Evolutionary conservation across 495 filamentous ascomycete genomes (phyloP).

Genomic region (Penicillium ochrochloron): DNA sequence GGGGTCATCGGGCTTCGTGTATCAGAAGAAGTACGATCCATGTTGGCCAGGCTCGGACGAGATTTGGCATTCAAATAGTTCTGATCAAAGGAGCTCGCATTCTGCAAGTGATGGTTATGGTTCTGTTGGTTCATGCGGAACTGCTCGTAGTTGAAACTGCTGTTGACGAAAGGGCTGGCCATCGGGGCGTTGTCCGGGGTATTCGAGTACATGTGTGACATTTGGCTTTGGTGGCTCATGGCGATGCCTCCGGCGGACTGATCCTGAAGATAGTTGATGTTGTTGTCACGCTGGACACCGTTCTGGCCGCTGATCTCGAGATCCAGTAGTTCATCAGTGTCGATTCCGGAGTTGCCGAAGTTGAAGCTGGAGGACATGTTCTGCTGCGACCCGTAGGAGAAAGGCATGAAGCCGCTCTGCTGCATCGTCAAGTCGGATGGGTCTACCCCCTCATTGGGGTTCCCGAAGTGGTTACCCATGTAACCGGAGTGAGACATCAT

Average conservation of each 20-base stretch:
- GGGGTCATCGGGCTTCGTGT: constrained; percentile 79
- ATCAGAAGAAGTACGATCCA: constrained; percentile 73
- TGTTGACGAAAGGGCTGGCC: constrained; percentile 79
- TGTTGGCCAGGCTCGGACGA: constrained; percentile 62
- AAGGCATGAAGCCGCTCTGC: constrained; percentile 55
- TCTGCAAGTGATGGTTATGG: constrained; percentile 55
- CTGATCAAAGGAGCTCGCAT: constrained; percentile 58
- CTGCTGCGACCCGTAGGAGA: constrained; percentile 53
- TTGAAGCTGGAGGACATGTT: constrained; percentile 57
- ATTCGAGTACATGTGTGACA: constrained; percentile 77
- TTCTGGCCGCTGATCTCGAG: constrained; percentile 56
- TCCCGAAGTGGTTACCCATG: constrained; percentile 70
- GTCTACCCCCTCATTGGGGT: constrained; percentile 70
- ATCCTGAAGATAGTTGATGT: constrained; percentile 52
- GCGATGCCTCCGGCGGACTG: constrained; percentile 52
- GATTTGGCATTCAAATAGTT: constrained; percentile 53
- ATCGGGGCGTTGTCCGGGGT: constrained; percentile 88
- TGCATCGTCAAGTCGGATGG: constrained; percentile 84
- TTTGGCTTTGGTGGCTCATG: constrained; percentile 57
- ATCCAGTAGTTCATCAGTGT: constrained; percentile 58
- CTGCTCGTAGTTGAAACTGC: constrained; percentile 71
- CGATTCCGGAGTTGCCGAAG: constrained; percentile 58
- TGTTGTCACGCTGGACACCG: constrained; percentile 42
- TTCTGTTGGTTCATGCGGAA: constrained; percentile 66
- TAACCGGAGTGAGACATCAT: constrained; percentile 63